phyloP scores from a whole-genome alignment of 2,329 filamentous ascomycete species.

The Colletotrichum caudatum region DNA sequence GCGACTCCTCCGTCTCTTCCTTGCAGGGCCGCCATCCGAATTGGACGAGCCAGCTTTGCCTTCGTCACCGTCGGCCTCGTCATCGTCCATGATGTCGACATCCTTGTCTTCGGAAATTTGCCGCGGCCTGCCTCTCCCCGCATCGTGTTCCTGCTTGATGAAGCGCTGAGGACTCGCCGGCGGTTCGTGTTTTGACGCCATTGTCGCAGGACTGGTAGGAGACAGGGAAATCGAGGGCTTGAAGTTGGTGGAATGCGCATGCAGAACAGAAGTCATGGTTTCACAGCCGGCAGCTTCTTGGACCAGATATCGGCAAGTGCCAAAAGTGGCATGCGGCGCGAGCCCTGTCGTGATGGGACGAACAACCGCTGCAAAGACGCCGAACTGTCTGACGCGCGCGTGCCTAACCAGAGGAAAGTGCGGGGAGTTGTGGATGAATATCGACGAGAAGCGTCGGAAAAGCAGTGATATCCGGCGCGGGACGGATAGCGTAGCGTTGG shows the following conservation, averaged over 20 bases:
- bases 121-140: conserved; percentile 55
- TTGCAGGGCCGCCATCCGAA: conserved; percentile 65
- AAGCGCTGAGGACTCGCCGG: conserved; percentile 52
- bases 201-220: conserved; percentile 54
- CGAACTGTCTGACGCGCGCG: neutral
- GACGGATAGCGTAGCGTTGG: conserved; percentile 13
- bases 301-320: conserved; percentile 19
- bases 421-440: neutral
- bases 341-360: conserved; percentile 25
- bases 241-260: conserved; percentile 54
- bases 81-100: conserved; percentile 56
- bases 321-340: conserved; percentile 9
- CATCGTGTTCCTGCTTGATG: conserved; percentile 56
- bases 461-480: neutral
- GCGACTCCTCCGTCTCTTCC: conserved; percentile 77
- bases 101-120: conserved; percentile 59
- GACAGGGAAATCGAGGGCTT: conserved; percentile 55
- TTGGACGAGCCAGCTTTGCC: conserved; percentile 63
- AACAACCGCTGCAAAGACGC: conserved; percentile 23
- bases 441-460: neutral
- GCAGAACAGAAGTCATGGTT: conserved; percentile 58
- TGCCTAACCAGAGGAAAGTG: neutral
- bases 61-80: conserved; percentile 53
- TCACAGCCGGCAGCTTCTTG: conserved; percentile 11
- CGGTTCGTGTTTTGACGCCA: conserved; percentile 58